These are phyloP conservation scores for Aspergillus haitiensis DNA, from an alignment of 495 filamentous ascomycete species.

Conservation along the genomic window DNA sequence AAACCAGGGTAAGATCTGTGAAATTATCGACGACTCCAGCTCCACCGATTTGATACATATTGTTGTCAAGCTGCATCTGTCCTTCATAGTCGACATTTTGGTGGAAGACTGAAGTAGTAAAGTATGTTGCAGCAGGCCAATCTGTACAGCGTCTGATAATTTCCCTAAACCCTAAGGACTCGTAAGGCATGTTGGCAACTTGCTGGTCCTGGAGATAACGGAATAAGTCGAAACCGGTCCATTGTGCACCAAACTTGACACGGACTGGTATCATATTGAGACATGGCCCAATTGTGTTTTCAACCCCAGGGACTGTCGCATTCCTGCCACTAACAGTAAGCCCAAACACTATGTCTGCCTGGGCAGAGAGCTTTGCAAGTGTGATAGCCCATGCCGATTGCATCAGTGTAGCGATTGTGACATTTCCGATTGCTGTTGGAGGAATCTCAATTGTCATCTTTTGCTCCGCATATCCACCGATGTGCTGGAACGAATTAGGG, in stretches of 20 bases:
- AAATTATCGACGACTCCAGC: constrained; percentile 53
- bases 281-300: constrained; percentile 57
- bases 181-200: constrained; percentile 57
- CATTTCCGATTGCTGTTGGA: constrained; percentile 43
- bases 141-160: constrained; percentile 60
- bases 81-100: constrained; percentile 48
- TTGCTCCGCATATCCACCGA: constrained; percentile 40
- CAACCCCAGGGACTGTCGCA: constrained; percentile 52
- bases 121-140: constrained; percentile 55
- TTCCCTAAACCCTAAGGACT: constrained; percentile 59
- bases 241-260: constrained; percentile 49
- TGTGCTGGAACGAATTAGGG: constrained; percentile 41
- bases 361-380: constrained; percentile 50
- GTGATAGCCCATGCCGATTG: constrained; percentile 59
- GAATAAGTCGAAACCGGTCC: constrained; percentile 54
- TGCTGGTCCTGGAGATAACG: constrained; percentile 59
- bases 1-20: constrained; percentile 51
- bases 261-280: constrained; percentile 61
- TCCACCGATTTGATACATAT: constrained; percentile 49
- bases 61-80: constrained; percentile 46
- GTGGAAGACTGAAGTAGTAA: constrained; percentile 51
- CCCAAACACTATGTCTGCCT: constrained; percentile 56
- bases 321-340: constrained; percentile 58
- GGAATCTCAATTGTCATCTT: constrained; percentile 43
- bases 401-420: constrained; percentile 57